Percentiles rank a stretch among this genome's conserved stretches.
Evolutionary conservation across 2,329 filamentous ascomycete genomes (phyloP).

Genomic region (Phaeosphaeriaceae sp.): DNA sequence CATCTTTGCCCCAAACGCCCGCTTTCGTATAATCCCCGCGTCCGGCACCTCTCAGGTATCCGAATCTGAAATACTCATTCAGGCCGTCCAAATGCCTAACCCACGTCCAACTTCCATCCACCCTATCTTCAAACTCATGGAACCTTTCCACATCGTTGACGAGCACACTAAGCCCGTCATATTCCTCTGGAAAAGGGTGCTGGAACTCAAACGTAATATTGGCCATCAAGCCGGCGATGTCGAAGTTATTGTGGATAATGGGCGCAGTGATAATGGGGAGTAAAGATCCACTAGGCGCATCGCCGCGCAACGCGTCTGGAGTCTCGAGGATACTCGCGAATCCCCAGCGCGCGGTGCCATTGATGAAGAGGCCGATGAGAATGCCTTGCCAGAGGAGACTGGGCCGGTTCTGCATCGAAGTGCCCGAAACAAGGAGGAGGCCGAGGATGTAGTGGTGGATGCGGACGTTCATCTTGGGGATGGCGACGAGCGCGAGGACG

Average conservation of each 20-base stretch:
- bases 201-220: slow-evolving; percentile 71
- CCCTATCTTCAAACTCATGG: slow-evolving; percentile 67
- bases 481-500: slow-evolving; percentile 75
- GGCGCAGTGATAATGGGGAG: slow-evolving; percentile 59
- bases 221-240: slow-evolving; percentile 49
- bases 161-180: slow-evolving; percentile 78
- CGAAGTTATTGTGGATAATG: slow-evolving; percentile 55
- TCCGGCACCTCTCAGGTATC: slow-evolving; percentile 70
- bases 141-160: slow-evolving; percentile 88
- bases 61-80: slow-evolving; percentile 81
- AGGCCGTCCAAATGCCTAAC: slow-evolving; percentile 53
- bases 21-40: slow-evolving; percentile 78
- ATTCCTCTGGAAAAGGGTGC: slow-evolving; percentile 56
- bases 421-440: slow-evolving; percentile 85
- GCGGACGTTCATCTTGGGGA: slow-evolving; percentile 81
- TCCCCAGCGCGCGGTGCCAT: slow-evolving; percentile 92
- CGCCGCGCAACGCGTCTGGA: slow-evolving; percentile 69
- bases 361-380: slow-evolving; percentile 89
- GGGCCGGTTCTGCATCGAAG: slow-evolving; percentile 84
- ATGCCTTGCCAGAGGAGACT: slow-evolving; percentile 88
- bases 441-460: slow-evolving; percentile 96
- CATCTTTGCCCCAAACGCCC: slow-evolving; percentile 70
- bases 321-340: slow-evolving; percentile 91
- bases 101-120: slow-evolving; percentile 63
- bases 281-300: slow-evolving; percentile 61